These are phyloP conservation scores for Lactarius hatsudake DNA, from an alignment of 768 basidiomycete species.

Conservation along the genomic window DNA sequence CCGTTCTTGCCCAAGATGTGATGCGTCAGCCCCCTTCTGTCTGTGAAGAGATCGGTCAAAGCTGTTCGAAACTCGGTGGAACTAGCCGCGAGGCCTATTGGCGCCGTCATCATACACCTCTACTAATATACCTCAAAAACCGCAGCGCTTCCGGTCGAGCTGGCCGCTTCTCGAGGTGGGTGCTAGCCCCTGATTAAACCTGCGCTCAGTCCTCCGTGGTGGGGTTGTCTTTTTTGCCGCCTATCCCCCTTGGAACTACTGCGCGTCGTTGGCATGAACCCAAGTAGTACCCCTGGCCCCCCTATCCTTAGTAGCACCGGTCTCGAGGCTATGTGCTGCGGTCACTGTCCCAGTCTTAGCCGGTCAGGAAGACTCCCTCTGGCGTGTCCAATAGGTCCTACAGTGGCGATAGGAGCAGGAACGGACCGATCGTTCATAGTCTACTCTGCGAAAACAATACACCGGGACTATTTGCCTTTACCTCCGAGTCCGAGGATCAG, in stretches of 20 bases:
- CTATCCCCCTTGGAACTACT: neutral
- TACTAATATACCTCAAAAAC: neutral
- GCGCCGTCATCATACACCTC: neutral
- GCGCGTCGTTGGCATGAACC: neutral
- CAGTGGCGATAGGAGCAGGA: neutral
- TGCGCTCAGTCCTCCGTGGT: neutral
- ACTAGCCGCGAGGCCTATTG: neutral
- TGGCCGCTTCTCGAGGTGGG: neutral
- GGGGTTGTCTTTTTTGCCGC: neutral
- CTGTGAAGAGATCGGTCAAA: neutral
- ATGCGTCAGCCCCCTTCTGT: neutral
- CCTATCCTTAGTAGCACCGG: neutral
- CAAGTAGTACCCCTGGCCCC: neutral
- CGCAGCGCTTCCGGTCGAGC: neutral
- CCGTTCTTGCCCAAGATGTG: neutral
- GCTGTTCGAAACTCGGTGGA: neutral
- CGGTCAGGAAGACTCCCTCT: neutral
- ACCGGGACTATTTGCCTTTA: neutral
- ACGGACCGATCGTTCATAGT: neutral
- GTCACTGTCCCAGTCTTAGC: neutral
- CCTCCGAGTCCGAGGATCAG: neutral
- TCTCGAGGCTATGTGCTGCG: neutral
- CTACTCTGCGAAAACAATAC: neutral
- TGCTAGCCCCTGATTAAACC: neutral
- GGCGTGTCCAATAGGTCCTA: neutral